Evolutionary conservation across 2,329 filamentous ascomycete species (phyloP), one percentile per base, ranked within the genome.

Genomic region (Ophiostoma australiae): DNA sequence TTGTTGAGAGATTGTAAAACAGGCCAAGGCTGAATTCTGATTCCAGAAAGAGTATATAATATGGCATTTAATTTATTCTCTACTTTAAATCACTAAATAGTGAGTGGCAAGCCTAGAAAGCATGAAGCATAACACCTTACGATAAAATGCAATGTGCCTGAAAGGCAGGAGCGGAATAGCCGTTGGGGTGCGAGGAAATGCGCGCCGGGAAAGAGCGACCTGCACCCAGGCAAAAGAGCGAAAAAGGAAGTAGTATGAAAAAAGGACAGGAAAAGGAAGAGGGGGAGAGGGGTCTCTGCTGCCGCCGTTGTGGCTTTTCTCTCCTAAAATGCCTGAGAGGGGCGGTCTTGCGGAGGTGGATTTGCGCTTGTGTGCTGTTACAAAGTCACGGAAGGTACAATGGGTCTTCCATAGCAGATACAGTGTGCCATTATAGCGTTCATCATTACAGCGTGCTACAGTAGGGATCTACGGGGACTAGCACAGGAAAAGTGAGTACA

Each of bases 201-300:
- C 27, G 41, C 41, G 41, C 44, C 27, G 11, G 67, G 67, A 52
- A 68, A 37, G 67, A 52, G 67, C 41, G 67, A 68, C 67, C 35
- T 27, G 66, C 11, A 33, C n/a, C 39, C 39, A 13, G 39, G 39
- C 39, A 41, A 41, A 67, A 31, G 65, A 41, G 65, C 35, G 35
- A 67, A 37, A 6, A 13, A 27, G 11, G 27, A 27, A 48, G 39
- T n/a, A 67, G 33, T 23, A 17, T 44, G 17, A 52, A 55, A 68
- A 68, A 68, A 68, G 5, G 7, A 44, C 15, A 35, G 23, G 44
- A n/a, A 20, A 37, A 52, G 11, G 66, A 37, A 52, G 67, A 68
- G 67, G 67, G 67, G 66, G 67, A 20, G 67, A 68, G 44, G 67
- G 67, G 67, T 68, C 17, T 44, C 67, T 68, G 44, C 20, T 68